Percentiles rank a stretch among this genome's conserved stretches.
phyloP scores from a whole-genome alignment of 345 rosid genomes.

The Rhodamnia rubescens region DNA sequence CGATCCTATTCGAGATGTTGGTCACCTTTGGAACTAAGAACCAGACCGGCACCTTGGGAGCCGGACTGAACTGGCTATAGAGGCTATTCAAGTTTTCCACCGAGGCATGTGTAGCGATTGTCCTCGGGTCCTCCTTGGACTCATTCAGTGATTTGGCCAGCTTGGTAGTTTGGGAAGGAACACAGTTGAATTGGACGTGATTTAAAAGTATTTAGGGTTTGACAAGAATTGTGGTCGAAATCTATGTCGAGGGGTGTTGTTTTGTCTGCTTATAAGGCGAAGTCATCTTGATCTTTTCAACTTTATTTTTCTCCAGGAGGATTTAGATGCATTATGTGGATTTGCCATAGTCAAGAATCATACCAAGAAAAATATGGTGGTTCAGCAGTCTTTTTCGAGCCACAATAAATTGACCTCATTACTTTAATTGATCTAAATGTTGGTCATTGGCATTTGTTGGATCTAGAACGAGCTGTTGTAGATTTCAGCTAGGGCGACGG shows the following conservation, averaged over 20 bases:
- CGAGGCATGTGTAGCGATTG: not conserved
- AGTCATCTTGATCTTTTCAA: not conserved
- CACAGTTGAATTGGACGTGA: not conserved
- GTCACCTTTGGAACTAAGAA: too few relatives aligned
- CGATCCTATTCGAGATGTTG: too few relatives aligned
- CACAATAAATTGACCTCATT: not conserved
- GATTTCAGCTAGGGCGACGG: not conserved
- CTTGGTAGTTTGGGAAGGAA: not conserved
- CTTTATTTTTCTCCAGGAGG: not conserved
- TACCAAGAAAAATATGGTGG: not conserved
- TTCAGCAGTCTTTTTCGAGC: not conserved
- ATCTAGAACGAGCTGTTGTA: not conserved
- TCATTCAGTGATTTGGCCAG: not conserved
- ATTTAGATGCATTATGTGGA: not conserved
- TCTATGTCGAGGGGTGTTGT: not conserved
- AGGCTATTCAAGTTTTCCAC: not conserved
- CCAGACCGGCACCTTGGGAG: too few relatives aligned
- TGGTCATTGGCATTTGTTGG: not conserved
- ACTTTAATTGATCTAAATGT: not conserved
- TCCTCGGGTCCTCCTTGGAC: not conserved
- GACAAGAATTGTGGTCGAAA: not conserved
- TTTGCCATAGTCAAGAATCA: not conserved
- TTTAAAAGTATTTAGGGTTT: not conserved
- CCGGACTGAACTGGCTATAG: too few relatives aligned
- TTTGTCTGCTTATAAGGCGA: not conserved